Percentiles rank a stretch among this genome's conserved stretches.
phyloP scores from a whole-genome alignment of 208 protist species.

The Wallacemonas sp. region DNA sequence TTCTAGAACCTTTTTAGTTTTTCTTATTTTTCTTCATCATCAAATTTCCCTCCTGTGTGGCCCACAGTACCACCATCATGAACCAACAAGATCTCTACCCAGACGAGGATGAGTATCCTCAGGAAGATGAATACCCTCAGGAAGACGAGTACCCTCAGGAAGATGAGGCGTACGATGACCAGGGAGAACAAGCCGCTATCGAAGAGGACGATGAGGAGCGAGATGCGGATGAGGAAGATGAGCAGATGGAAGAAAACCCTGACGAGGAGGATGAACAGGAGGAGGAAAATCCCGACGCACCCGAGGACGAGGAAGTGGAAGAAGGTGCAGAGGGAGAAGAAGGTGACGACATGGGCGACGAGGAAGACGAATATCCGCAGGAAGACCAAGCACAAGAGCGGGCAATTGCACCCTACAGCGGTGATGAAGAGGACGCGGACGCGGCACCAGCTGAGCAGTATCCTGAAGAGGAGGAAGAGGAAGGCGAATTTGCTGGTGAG shows the following conservation, averaged over 20 bases:
- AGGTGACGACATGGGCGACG: neutral
- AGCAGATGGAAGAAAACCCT: neutral
- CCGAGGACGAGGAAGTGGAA: constrained; percentile 17
- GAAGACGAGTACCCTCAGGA: constrained; percentile 14
- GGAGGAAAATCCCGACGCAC: constrained; percentile 20
- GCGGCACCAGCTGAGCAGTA: neutral
- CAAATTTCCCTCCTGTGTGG: too few species aligned
- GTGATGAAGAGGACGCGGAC: neutral
- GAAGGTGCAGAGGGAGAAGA: neutral
- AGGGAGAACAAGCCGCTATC: constrained; percentile 6
- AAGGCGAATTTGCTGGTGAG: constrained; percentile 2
- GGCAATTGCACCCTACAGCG: neutral
- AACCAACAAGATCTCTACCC: constrained; percentile 8
- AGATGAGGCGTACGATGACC: too few species aligned
- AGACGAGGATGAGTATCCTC: neutral
- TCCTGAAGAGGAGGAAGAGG: neutral
- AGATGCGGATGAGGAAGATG: neutral
- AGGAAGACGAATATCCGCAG: neutral
- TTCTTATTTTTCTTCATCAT: too few species aligned
- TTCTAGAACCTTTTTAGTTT: too few species aligned
- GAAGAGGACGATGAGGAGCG: neutral
- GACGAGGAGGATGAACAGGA: constrained; percentile 13
- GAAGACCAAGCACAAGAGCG: neutral
- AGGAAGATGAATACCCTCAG: constrained; percentile 10
- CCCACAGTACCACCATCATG: too few species aligned